Evolutionary conservation across 2,329 filamentous ascomycete genomes (phyloP), one percentile per base, ranked within the genome.

Genomic region (Cadophora malorum): DNA sequence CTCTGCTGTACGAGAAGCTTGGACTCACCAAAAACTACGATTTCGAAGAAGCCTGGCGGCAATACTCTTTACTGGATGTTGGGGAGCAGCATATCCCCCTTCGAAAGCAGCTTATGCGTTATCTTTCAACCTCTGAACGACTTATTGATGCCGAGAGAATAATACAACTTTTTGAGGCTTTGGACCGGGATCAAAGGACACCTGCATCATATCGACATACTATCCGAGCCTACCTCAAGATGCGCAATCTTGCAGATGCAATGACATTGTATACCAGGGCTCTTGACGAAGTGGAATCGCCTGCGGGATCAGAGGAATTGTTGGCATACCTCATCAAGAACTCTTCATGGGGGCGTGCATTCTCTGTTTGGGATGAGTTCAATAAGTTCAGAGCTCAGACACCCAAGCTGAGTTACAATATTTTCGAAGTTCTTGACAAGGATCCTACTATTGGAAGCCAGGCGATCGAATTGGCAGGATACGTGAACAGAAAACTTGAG

Each of bases 131-230:
- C n/a, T 84, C 83, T 12, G 67, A 72, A 52, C 70, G 76, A 14
- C 45, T 74, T 2, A 60, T 79, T 28, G 80, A 86, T 73, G 76
- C 80, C 16, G 78, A 79, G 66, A 80, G 83, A 58, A 77, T 79
- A 21, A 77, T 81, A 60, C 69, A 78, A n/a, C 68, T 87, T 9
- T 87, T 87, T 72, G 74, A 81, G 33, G 47, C 47, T 10, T 49
- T 75, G 14, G 62, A 62, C n/a, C 31, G 56, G 35, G 64, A 78
- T 9, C 65, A 79, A 47, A 81, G 83, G 31, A 79, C 77, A 2
- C 71, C 77, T 8, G 76, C 78, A 4, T 80, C 83, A 63, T 88
- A 86, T 73, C 74, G 79, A 63, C 74, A 78, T 50, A 79, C 81
- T 31, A 79, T 83, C 25, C 77, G 78, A 53, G 80, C 84, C 25